Base-by-base conservation (phyloP, 805 yeast species). In the Lachancea meyersii region DNA sequence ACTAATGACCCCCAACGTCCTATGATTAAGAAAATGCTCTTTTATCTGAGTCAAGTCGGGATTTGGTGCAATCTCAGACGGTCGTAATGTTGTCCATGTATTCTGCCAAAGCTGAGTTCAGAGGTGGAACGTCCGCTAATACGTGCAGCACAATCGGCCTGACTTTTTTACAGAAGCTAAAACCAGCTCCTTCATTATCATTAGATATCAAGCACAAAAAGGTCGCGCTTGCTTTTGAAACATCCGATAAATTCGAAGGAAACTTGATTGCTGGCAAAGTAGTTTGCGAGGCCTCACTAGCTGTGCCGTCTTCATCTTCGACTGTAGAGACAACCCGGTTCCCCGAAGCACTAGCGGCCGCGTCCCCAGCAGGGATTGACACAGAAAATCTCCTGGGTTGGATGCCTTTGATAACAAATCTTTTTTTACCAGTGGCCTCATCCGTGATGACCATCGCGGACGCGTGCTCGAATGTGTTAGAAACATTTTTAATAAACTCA, bases 401-500 rank as follows among this genome's bases (percentile, higher is more conserved):
- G 45, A 93, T 86, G 10, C 98, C 97, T 64, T 86, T 86, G 55
- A 93, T 93, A 34, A 93, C 86, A 57, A 93, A 93, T 61, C 82
- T 84, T 56, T 86, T 81, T 46, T 75, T 74, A 1, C 82, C 80
- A 11, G 76, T 79, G 11, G 77, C 70, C 5, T 79, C 73, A 32
- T 77, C 71, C 41, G 77, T 76, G 19, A 91, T 77, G 13, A 93
- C 97, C 91, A 88, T 89, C 1, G 98, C 97, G 40, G 86, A 82
- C 2, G 96, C 87, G 53, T 80, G 77, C 14, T 84, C 81, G 60
- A 93, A 93, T 1, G 96, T 95, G 47, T 79, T 77, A 26, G 89
- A 82, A 17, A 91, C 97, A 58, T 93, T 91, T 55, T 91, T 87
- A 61, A 93, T 93, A 62, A 93, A 93, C 51, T 93, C 97, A 10